These are phyloP conservation scores for Lagenidium giganteum DNA, from an alignment of 352 stramenopile species.

Conservation along the genomic window DNA sequence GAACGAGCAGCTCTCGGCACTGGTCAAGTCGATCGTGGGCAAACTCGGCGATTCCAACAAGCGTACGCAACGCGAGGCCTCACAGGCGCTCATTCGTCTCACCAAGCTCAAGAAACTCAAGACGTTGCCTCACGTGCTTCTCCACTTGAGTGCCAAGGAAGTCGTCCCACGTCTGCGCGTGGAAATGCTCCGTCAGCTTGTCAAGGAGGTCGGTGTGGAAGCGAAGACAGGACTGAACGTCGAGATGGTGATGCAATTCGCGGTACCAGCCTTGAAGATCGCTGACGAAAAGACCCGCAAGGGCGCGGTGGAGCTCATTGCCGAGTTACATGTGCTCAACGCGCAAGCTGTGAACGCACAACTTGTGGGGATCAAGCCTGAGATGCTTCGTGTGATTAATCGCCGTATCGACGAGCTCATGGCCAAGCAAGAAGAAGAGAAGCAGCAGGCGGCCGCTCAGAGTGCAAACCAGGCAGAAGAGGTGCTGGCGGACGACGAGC, in stretches of 20 bases:
- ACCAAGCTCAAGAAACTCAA: constrained; percentile 57
- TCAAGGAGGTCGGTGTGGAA: constrained; percentile 46
- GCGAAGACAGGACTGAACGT: constrained; percentile 32
- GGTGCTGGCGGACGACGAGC: constrained; percentile 18
- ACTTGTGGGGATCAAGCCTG: constrained; percentile 51
- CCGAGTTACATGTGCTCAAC: constrained; percentile 42
- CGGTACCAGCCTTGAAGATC: constrained; percentile 62
- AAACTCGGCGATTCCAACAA: constrained; percentile 83
- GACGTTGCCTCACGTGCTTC: constrained; percentile 45
- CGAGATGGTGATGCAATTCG: constrained; percentile 63
- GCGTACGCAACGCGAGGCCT: constrained; percentile 64
- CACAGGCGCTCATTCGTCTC: constrained; percentile 55
- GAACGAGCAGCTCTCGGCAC: constrained; percentile 49
- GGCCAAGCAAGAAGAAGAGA: constrained; percentile 25
- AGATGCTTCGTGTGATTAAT: constrained; percentile 72
- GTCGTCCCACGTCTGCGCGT: constrained; percentile 45
- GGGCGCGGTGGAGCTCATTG: constrained; percentile 60
- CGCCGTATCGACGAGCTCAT: constrained; percentile 71
- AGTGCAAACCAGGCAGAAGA: constrained; percentile 48
- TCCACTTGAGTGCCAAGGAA: constrained; percentile 60
- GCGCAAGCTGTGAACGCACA: constrained; percentile 28
- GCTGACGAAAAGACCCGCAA: constrained; percentile 77
- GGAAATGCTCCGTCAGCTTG: constrained; percentile 47
- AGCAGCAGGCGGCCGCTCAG: constrained; percentile 17
- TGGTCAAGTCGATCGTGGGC: constrained; percentile 40